phyloP scores from a whole-genome alignment of 345 rosid genomes.

The Trapa incisa region DNA sequence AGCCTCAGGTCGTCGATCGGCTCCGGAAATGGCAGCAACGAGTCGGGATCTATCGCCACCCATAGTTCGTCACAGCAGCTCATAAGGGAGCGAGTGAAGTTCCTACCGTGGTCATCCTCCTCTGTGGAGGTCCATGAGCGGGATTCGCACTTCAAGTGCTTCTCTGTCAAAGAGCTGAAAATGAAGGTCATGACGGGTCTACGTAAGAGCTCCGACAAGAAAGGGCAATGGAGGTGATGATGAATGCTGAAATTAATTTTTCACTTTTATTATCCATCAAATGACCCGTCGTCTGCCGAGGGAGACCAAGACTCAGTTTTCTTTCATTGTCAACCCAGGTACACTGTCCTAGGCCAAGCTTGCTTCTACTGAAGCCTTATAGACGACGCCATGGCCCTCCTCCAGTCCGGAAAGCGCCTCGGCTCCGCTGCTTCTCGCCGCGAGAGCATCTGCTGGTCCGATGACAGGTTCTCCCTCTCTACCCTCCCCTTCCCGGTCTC shows the following conservation, averaged over 20 bases:
- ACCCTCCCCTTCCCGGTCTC: conserved; percentile 30
- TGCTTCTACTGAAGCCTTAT: conserved; percentile 80
- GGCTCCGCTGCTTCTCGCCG: conserved; percentile 92
- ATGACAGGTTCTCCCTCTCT: conserved; percentile 67
- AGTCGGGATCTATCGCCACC: conserved; percentile 24
- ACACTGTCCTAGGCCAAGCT: conserved; percentile 75
- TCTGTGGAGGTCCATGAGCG: background rate
- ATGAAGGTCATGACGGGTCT: conserved; percentile 37
- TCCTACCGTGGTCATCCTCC: conserved; percentile 21
- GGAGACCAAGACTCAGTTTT: too few species aligned
- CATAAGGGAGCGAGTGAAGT: conserved; percentile 45
- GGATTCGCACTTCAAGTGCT: conserved; percentile 29
- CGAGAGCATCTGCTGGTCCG: conserved; percentile 70
- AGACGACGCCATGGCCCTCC: conserved; percentile 95
- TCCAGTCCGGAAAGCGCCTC: conserved; percentile 86
- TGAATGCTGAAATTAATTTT: background rate
- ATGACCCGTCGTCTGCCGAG: too few species aligned
- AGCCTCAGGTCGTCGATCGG: conserved; percentile 27
- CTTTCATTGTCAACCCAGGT: conserved; percentile 27
- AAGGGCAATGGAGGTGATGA: conserved; percentile 44
- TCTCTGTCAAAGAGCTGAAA: conserved; percentile 27
- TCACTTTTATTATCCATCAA: too few species aligned
- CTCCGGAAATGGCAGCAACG: conserved; percentile 1
- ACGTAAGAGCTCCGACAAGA: conserved; percentile 32
- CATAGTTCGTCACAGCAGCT: conserved; percentile 32